Evolutionary conservation across 1,284 basidiomycete genomes (phyloP).

Genomic region (Fomitopsis schrenkii): DNA sequence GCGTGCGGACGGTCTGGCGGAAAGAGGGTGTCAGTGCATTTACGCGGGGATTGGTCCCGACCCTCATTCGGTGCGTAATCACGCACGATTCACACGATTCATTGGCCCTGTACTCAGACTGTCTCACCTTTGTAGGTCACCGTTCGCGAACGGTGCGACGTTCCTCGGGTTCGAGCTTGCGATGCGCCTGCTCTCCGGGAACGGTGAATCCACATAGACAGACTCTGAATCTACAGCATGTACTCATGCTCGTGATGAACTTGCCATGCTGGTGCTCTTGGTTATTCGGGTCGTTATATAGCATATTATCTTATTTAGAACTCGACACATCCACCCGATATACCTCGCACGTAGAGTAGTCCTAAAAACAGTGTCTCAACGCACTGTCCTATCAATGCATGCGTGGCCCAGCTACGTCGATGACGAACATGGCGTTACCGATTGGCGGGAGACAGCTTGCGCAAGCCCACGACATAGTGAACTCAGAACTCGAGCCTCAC

Average conservation of each 20-base stretch:
- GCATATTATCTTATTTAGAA: neutral
- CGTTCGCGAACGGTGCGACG: conserved; percentile 90
- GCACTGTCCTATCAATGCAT: neutral
- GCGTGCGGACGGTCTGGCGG: conserved; percentile 76
- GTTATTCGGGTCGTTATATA: neutral
- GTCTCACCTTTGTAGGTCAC: conserved; percentile 47
- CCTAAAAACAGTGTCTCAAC: neutral
- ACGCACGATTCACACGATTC: neutral
- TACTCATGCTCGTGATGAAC: neutral
- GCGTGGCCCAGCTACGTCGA: too few relatives aligned
- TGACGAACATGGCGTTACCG: too few relatives aligned
- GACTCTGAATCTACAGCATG: neutral
- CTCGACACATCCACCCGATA: neutral
- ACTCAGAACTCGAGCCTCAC: too few relatives aligned
- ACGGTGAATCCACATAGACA: neutral
- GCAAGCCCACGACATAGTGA: too few relatives aligned
- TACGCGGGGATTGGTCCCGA: conserved; percentile 86
- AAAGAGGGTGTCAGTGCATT: conserved; percentile 85
- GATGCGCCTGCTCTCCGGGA: conserved; percentile 49
- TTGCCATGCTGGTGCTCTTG: neutral
- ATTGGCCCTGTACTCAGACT: neutral
- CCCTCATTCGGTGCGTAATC: conserved; percentile 74
- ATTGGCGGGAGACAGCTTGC: too few relatives aligned
- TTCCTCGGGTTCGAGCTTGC: conserved; percentile 93
- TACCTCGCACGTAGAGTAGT: neutral